phyloP scores from a whole-genome alignment of 2,329 filamentous ascomycete genomes.

The Corniculantispora saksenae region DNA sequence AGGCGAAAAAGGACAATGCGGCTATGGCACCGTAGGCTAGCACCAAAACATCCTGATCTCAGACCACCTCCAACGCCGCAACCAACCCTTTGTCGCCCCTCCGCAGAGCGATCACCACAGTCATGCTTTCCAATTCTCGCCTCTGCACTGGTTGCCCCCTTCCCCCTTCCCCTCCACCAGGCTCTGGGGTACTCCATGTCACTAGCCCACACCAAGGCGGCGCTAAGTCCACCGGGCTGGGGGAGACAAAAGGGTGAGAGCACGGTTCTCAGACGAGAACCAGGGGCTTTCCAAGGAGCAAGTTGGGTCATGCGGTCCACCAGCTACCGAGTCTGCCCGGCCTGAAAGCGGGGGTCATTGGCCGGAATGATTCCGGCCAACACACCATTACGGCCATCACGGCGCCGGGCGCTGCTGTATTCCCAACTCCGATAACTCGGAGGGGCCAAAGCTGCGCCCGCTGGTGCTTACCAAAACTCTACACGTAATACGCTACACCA shows the following conservation, averaged over 20 bases:
- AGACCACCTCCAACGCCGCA: background rate
- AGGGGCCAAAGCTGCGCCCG: background rate
- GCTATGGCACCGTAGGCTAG: background rate
- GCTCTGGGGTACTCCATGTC: constrained; percentile 9
- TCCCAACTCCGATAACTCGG: constrained; percentile 14
- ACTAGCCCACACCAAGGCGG: background rate
- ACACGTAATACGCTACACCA: constrained; percentile 12
- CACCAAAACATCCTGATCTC: background rate
- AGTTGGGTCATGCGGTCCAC: constrained; percentile 16
- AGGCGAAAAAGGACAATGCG: background rate
- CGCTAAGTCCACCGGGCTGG: constrained; percentile 1
- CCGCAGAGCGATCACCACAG: background rate
- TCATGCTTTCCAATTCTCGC: constrained; percentile 19
- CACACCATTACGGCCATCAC: constrained; percentile 31
- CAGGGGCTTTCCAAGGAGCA: background rate
- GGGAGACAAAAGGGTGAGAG: background rate
- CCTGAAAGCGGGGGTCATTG: constrained; percentile 25
- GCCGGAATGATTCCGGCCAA: constrained; percentile 39
- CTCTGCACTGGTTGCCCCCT: constrained; percentile 11
- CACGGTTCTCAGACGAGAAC: background rate
- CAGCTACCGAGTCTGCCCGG: constrained; percentile 22
- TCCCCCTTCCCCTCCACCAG: background rate
- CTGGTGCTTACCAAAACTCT: constrained; percentile 5
- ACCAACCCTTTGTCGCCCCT: constrained; percentile 3
- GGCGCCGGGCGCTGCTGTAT: constrained; percentile 26